A percentile compares a stretch with the other conserved stretches of the same genome.
Evolutionary conservation across 2,329 filamentous ascomycete species (phyloP).

Genomic region (Byssothecium circinans): DNA sequence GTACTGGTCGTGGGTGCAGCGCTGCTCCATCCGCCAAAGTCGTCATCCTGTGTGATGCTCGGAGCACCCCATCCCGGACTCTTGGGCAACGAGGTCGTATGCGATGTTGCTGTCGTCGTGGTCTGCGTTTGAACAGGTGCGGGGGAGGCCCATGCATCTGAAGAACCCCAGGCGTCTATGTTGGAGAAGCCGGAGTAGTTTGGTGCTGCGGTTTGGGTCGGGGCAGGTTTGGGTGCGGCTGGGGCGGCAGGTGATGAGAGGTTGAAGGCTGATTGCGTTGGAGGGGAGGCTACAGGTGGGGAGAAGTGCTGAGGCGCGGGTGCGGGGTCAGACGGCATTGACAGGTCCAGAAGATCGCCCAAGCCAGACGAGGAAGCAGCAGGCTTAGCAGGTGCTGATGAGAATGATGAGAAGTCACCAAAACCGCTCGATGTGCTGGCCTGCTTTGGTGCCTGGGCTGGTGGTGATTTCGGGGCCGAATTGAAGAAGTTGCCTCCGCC

Average conservation of each 20-base stretch:
- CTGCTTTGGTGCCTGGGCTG: conserved; percentile 47
- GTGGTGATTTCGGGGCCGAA: conserved; percentile 56
- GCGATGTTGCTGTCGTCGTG: conserved; percentile 34
- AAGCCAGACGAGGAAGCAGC: conserved; percentile 56
- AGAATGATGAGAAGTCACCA: conserved; percentile 66
- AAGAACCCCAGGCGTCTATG: conserved; percentile 79
- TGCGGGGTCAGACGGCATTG: conserved; percentile 40
- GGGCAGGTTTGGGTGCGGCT: conserved; percentile 33
- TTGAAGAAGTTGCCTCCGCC: conserved; percentile 86
- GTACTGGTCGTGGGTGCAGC: conserved; percentile 59
- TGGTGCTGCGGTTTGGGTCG: conserved; percentile 34
- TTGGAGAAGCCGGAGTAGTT: conserved; percentile 50
- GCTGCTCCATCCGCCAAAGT: conserved; percentile 94
- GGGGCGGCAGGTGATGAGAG: conserved; percentile 45
- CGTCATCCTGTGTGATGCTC: conserved; percentile 79
- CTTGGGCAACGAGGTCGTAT: conserved; percentile 47
- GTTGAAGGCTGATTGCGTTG: conserved; percentile 72
- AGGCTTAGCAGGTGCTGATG: conserved; percentile 55
- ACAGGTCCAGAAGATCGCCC: conserved; percentile 79
- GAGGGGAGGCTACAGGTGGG: conserved; percentile 40
- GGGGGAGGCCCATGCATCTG: conserved; percentile 76
- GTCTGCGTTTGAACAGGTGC: conserved; percentile 58
- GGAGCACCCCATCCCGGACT: conserved; percentile 59
- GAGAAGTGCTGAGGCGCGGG: conserved; percentile 26
- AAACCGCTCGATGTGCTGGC: conserved; percentile 60